Conservation (phyloP, 768 basidiomycete species). For the Phlebiopsis flavidoalba region DNA sequence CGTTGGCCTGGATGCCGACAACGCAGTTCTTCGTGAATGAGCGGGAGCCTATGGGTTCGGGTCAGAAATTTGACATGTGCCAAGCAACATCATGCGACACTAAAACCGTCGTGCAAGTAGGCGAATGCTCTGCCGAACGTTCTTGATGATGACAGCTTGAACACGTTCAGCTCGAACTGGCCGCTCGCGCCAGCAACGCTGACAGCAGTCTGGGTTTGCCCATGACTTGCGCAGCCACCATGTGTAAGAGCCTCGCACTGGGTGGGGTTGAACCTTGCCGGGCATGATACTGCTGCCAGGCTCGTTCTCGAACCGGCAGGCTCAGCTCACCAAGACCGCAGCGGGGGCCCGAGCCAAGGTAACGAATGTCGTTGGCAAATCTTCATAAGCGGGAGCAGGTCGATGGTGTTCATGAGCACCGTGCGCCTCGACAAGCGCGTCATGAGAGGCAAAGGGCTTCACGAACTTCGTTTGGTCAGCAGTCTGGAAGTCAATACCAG, state of each 20-base stretch:
- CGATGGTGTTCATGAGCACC: conserved; percentile 94
- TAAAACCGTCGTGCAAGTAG: conserved; percentile 87
- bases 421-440: conserved; percentile 95
- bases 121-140: conserved; percentile 93
- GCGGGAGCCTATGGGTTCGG: conserved; percentile 57
- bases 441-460: conserved; percentile 90
- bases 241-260: conserved; percentile 99
- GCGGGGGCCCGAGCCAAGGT: conserved; percentile 94
- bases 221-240: conserved; percentile 92
- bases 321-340: conserved; percentile 95
- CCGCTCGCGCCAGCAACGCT: conserved; percentile 91
- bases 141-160: conserved; percentile 99
- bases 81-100: conserved; percentile 14
- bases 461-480: conserved; percentile 99
- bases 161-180: conserved; percentile 99
- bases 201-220: conserved; percentile 94
- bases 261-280: conserved; percentile 98
- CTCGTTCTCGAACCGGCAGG: conserved; percentile 96
- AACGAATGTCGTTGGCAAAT: conserved; percentile 99
- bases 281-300: conserved; percentile 99
- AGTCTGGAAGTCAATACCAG: conserved; percentile 88
- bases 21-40: conserved; percentile 98
- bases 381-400: conserved; percentile 98
- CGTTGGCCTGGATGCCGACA: conserved; percentile 93
- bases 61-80: background rate